phyloP scores from a whole-genome alignment of 768 basidiomycete genomes.

The Amanita molliuscula region DNA sequence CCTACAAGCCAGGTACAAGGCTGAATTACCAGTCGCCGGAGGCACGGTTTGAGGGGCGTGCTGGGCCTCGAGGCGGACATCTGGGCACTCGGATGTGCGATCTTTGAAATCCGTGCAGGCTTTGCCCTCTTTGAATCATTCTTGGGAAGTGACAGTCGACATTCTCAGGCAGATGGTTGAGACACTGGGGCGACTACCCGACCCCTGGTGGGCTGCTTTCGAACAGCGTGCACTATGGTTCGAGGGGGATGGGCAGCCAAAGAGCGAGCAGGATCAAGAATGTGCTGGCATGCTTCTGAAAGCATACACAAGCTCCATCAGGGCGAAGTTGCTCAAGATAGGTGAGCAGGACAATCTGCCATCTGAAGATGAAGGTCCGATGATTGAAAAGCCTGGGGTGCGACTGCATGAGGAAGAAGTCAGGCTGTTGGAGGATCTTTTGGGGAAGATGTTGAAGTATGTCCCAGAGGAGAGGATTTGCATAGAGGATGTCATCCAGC shows the following conservation, averaged over 20 bases:
- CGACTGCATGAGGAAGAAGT: conserved; percentile 20
- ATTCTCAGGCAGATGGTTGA: conserved; percentile 24
- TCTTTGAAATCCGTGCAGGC: conserved; percentile 33
- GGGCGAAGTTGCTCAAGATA: not conserved
- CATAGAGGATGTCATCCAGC: conserved; percentile 21
- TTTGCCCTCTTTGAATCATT: conserved; percentile 29
- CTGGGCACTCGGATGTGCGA: conserved; percentile 30
- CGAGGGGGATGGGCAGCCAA: conserved; percentile 24
- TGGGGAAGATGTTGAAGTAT: conserved; percentile 30
- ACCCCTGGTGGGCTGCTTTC: conserved; percentile 30
- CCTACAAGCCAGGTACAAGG: conserved; percentile 21
- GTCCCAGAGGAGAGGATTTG: conserved; percentile 30
- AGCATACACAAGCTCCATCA: conserved; percentile 1
- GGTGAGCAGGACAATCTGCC: not conserved
- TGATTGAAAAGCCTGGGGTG: not conserved
- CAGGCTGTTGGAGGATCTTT: conserved; percentile 24
- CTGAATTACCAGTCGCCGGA: conserved; percentile 26
- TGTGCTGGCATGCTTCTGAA: conserved; percentile 13
- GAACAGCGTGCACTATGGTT: conserved; percentile 22
- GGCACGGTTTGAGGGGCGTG: conserved; percentile 20
- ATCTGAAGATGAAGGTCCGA: not conserved
- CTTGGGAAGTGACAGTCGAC: conserved; percentile 16
- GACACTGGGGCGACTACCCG: conserved; percentile 28
- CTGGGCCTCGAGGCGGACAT: conserved; percentile 22
- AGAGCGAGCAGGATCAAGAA: conserved; percentile 16